A percentile compares a stretch with the other conserved stretches of the same genome.
Conservation (phyloP, 169 alveolate genomes). For the Plasmodium inui region DNA sequence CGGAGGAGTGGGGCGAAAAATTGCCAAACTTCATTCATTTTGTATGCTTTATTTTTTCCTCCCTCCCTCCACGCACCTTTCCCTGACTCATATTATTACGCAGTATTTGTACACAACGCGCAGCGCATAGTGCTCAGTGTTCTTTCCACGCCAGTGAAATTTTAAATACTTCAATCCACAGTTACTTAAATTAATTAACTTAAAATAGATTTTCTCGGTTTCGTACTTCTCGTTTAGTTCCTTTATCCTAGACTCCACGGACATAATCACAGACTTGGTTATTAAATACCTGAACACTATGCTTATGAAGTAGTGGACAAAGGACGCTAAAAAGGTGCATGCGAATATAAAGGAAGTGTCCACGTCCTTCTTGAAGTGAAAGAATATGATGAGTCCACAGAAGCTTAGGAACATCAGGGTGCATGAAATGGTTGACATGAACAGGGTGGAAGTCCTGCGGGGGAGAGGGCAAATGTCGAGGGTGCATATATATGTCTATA, state of each 20-base stretch:
- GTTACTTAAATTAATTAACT: constrained; percentile 41
- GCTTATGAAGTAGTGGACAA: constrained; percentile 45
- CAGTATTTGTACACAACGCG: constrained; percentile 46
- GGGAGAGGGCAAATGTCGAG: not conserved
- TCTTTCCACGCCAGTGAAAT: not conserved
- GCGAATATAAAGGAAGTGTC: constrained; percentile 17
- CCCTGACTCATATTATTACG: not conserved
- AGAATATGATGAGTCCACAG: not conserved
- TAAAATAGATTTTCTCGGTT: constrained; percentile 46
- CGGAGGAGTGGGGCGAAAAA: not conserved
- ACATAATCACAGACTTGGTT: constrained; percentile 23
- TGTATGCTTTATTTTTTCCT: not conserved
- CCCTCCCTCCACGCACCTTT: not conserved
- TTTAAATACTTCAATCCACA: constrained; percentile 56
- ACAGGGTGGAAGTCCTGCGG: constrained; percentile 16
- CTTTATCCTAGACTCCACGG: constrained; percentile 23
- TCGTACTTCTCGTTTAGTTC: constrained; percentile 34
- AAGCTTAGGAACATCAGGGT: constrained; percentile 6
- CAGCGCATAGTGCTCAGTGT: constrained; percentile 12
- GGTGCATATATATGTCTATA: not conserved
- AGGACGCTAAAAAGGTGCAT: constrained; percentile 33
- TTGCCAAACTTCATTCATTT: not conserved
- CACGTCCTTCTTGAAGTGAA: not conserved
- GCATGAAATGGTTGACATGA: constrained; percentile 38
- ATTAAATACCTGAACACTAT: constrained; percentile 30